Evolutionary conservation across 441 rosid species (phyloP), one percentile per base, ranked within the genome.

Genomic region (Mallotus repandus): DNA sequence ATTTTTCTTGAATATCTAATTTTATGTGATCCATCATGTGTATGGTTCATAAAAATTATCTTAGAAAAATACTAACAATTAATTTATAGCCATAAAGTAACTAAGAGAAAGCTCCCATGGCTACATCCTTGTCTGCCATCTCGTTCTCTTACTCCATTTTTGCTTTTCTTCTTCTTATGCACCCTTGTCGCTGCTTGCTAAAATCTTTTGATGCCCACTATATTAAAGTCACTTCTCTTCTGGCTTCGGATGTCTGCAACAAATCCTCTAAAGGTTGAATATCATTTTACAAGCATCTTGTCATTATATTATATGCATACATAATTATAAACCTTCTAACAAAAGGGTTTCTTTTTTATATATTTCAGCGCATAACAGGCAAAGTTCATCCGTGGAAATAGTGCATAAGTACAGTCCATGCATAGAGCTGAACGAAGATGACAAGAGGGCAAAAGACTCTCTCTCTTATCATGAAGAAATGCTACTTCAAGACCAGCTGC

Each of bases 321-420:
- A 43, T 43, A 43, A 29, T 29, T 43, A 43, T 43, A 43, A 5
- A 43, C 10, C 7, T 43, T 43, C 46, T 43, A 43, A 43, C 46
- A 43, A 43, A 5, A 9, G 9, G 7, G 0, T 43, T 6, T 43
- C 7, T 43, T 43, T 43, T 43, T 43, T 43, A 43, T 43, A 43
- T 43, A 6, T 43, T 22, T 63, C 69, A 72, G 69, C 10, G 35
- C 10, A 32, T 14, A 11, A 58, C 2, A 19, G 21, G 29, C 61
- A 52, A 29, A 29, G 2, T 35, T 55, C 72, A 46, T 54, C 70
- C 16, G 2, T 74, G 6, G 19, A 58, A 64, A 41, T 74, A 49
- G 58, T 35, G 2, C 65, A 60, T n/a, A 58, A 10, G 58, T 22
- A 66, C 15, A 60, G 77, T 59, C 77, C 77, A 9, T 74, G 77